Evolutionary conservation across 306 rosid genomes (phyloP), one percentile per base, ranked within the genome.

Genomic region (Arachis hypogaea): DNA sequence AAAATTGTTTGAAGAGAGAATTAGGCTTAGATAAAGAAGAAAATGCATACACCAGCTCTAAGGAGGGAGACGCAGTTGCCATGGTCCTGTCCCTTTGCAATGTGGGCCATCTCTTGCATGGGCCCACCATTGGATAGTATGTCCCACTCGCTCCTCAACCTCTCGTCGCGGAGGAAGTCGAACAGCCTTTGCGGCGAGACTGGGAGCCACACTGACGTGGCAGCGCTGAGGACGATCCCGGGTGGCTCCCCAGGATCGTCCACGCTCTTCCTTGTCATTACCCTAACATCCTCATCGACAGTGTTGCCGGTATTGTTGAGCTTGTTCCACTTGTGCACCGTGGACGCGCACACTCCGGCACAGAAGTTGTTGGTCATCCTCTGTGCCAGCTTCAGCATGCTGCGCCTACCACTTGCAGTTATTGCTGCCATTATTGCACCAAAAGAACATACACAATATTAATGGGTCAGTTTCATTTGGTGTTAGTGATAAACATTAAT

Each of bases 71-170:
- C 96, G 77, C 93, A 84, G 73, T 94, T 94, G 73, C 89, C 93
- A 14, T 82, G 97, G 68, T 91, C 91, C 66, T 89, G 96, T 47
- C 97, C 96, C 74, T 94, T 94, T 18, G 98, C 96, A 5, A 94
- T 89, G 84, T 89, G 97, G 57, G 96, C 93, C 96, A 94, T 94
- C 73, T 91, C 98, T 63, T 94, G 97, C 98, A 94, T 94, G 70
- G 98, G 98, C 9, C 98, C 96, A 38, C 98, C 98, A 47, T 94
- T 94, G 7, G 98, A 94, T 9, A 94, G 85, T 10, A 94, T 94
- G 79, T 94, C 98, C 98, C 98, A 94, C 78, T 94, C 94, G 50
- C 97, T 91, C 6, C 98, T 76, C 1, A 94, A 93, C 22, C 91
- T 72, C 49, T 94, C 98, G 5, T 94, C 91, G 1, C 98, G 94